Evolutionary conservation across 2,329 filamentous ascomycete genomes (phyloP).

Genomic region (Pyricularia pennisetigena): DNA sequence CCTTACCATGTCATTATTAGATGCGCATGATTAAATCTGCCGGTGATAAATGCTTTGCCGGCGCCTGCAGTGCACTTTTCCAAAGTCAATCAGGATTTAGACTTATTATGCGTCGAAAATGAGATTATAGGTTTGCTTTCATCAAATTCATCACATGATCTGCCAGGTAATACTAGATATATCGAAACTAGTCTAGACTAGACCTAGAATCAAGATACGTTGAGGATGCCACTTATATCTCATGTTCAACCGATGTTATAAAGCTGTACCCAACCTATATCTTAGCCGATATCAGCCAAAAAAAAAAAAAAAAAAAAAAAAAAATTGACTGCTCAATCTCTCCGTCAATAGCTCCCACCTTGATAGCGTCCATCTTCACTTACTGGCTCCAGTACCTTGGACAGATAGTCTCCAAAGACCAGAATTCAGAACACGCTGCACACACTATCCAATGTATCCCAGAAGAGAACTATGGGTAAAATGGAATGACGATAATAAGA

Average conservation of each 20-base stretch:
- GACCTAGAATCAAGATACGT: too few relatives aligned
- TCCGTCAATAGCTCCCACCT: not conserved
- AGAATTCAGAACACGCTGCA: not conserved
- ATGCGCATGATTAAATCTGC: too few relatives aligned
- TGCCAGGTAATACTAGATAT: not conserved
- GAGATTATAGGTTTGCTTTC: not conserved
- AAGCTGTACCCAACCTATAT: too few relatives aligned
- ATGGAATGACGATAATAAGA: not conserved
- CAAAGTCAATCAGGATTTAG: not conserved
- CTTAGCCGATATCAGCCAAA: not conserved
- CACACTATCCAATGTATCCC: not conserved
- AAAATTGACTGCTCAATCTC: too few relatives aligned
- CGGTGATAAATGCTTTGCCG: not conserved
- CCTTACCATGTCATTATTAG: too few relatives aligned
- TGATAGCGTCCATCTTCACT: not conserved
- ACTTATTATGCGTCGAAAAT: not conserved
- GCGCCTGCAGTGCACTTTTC: not conserved
- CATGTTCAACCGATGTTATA: too few relatives aligned
- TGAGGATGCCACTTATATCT: too few relatives aligned
- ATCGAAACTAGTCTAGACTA: too few relatives aligned
- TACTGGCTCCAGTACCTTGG: not conserved
- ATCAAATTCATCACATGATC: not conserved
- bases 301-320: too few relatives aligned
- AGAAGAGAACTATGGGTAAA: not conserved
- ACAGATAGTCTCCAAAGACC: not conserved